These are phyloP conservation scores for Lepidopterella palustris DNA, from an alignment of 495 filamentous ascomycete species.

Conservation along the genomic window DNA sequence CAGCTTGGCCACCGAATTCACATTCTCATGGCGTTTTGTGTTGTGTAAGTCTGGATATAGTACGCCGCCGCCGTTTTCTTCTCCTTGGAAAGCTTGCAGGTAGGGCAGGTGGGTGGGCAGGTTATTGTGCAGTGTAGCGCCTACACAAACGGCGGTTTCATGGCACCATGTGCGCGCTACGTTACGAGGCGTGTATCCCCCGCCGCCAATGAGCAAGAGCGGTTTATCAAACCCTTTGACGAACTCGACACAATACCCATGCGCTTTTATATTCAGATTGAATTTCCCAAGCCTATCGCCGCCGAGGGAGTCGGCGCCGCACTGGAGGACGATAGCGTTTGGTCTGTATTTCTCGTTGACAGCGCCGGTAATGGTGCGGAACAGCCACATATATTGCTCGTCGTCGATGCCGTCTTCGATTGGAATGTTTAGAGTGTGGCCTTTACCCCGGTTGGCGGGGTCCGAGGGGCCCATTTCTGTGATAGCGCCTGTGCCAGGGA, in stretches of 20 bases:
- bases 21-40: conserved; percentile 59
- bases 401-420: conserved; percentile 83
- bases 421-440: conserved; percentile 61
- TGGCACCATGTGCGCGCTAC: conserved; percentile 94
- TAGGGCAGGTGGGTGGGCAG: conserved; percentile 36
- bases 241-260: conserved; percentile 84
- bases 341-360: conserved; percentile 73
- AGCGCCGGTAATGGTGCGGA: conserved; percentile 69
- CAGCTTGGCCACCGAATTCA: conserved; percentile 71
- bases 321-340: conserved; percentile 87
- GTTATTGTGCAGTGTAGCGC: conserved; percentile 39
- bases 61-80: conserved; percentile 46
- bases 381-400: conserved; percentile 78
- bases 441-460: conserved; percentile 55
- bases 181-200: conserved; percentile 96
- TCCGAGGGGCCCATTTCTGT: conserved; percentile 54
- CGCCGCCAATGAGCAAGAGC: conserved; percentile 84
- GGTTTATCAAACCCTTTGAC: conserved; percentile 73
- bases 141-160: conserved; percentile 87
- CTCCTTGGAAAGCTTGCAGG: conserved; percentile 35
- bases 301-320: conserved; percentile 90
- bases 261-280: conserved; percentile 90
- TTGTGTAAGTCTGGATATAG: conserved; percentile 67
- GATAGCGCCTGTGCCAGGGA: conserved; percentile 59
- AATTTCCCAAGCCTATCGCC: conserved; percentile 91